phyloP scores from a whole-genome alignment of 176 grass and related monocot species.

The Cenchrus purpureus region DNA sequence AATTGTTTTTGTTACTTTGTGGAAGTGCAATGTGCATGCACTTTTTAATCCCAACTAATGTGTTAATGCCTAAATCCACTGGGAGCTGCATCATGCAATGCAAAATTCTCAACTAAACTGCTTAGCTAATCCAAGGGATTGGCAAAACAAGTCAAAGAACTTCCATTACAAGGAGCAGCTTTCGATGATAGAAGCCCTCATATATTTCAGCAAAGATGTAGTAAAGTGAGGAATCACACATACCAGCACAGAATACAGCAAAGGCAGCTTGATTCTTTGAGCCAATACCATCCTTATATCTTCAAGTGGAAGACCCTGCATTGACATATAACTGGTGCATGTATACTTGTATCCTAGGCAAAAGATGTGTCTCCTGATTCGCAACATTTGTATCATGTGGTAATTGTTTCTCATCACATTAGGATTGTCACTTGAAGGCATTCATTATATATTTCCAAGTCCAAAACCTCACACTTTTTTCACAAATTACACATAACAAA shows the following conservation, averaged over 20 bases:
- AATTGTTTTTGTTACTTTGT: not conserved
- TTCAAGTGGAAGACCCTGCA: constrained; percentile 16
- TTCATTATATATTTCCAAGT: not conserved
- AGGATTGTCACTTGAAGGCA: not conserved
- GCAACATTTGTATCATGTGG: not conserved
- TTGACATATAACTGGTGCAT: not conserved
- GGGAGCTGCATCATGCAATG: not conserved
- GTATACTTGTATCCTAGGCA: not conserved
- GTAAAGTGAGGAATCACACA: not conserved
- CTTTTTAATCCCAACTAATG: not conserved
- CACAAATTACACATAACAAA: not conserved
- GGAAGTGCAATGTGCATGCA: not conserved
- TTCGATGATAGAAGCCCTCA: constrained; percentile 9
- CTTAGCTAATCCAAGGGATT: constrained; percentile 18
- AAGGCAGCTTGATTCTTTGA: not conserved
- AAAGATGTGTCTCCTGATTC: constrained; percentile 24
- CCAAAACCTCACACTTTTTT: not conserved
- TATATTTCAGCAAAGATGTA: constrained; percentile 22
- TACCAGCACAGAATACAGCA: not conserved
- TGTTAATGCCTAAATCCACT: constrained; percentile 12
- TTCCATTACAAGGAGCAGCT: constrained; percentile 16
- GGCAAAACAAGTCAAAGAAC: constrained; percentile 10
- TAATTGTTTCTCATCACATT: not conserved
- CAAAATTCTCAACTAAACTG: not conserved
- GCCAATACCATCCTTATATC: constrained; percentile 1